These are phyloP conservation scores for Penicillium griseofulvum DNA, from an alignment of 2,329 filamentous ascomycete species.

Conservation along the genomic window DNA sequence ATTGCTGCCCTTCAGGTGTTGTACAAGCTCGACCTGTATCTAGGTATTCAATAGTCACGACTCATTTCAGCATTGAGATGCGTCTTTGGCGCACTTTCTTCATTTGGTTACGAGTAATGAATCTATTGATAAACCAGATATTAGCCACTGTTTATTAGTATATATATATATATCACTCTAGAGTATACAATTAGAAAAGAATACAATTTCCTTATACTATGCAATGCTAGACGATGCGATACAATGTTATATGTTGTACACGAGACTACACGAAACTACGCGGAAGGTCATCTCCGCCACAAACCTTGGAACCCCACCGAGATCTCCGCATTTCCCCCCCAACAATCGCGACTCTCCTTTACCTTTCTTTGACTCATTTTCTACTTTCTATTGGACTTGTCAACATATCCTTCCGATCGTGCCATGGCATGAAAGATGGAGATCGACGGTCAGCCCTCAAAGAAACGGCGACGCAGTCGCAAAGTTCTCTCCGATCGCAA, in stretches of 20 bases:
- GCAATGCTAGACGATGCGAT: too few relatives aligned
- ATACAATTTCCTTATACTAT: too few relatives aligned
- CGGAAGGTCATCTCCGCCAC: slow-evolving; percentile 4
- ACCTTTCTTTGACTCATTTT: neutral
- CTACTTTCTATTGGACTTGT: neutral
- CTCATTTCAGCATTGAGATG: slow-evolving; percentile 8
- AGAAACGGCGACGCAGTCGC: slow-evolving; percentile 46
- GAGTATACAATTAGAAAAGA: too few relatives aligned
- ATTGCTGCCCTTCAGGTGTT: slow-evolving; percentile 3
- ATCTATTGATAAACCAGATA: neutral
- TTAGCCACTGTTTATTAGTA: neutral
- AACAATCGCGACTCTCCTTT: neutral
- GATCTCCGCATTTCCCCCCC: slow-evolving; percentile 11
- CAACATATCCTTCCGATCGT: neutral
- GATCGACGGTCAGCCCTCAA: slow-evolving; percentile 26
- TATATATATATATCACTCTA: too few relatives aligned
- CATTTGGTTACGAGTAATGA: slow-evolving; percentile 11
- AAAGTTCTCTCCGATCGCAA: slow-evolving; percentile 50
- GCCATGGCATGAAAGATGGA: slow-evolving; percentile 14
- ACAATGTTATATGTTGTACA: too few relatives aligned
- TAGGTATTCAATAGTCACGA: slow-evolving; percentile 10
- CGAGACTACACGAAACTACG: too few relatives aligned
- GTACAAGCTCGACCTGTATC: slow-evolving; percentile 2
- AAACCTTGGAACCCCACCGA: slow-evolving; percentile 2
- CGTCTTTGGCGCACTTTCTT: slow-evolving; percentile 3